Evolutionary conservation across 2,329 filamentous ascomycete species (phyloP).

Genomic region (Claviceps monticola): DNA sequence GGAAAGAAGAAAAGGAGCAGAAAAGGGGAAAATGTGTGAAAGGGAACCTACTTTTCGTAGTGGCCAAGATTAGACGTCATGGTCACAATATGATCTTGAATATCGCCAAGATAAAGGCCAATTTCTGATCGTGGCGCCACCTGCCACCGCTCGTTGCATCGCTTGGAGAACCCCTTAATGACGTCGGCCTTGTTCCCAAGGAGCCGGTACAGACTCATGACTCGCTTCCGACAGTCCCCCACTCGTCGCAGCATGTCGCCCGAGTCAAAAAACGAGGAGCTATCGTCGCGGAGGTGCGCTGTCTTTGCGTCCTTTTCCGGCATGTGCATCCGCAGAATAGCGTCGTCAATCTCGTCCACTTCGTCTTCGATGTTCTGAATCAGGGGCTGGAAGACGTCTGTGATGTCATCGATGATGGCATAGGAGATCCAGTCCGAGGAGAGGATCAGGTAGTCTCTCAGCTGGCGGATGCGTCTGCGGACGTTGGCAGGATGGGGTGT

Average conservation of each 20-base stretch:
- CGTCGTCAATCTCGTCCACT: slow-evolving; percentile 92
- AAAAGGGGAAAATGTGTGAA: no score
- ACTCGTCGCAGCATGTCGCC: slow-evolving; percentile 84
- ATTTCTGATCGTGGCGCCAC: slow-evolving; percentile 91
- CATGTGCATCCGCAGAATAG: slow-evolving; percentile 71
- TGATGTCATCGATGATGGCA: slow-evolving; percentile 95
- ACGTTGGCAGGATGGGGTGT: slow-evolving; percentile 95
- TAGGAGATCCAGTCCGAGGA: slow-evolving; percentile 98
- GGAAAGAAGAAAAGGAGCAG: background rate
- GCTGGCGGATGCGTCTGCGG: slow-evolving; percentile 77
- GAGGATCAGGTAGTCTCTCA: slow-evolving; percentile 85
- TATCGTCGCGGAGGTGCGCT: slow-evolving; percentile 34
- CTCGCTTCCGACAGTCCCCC: slow-evolving; percentile 88
- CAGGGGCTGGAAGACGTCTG: slow-evolving; percentile 84
- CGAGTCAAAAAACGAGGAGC: slow-evolving; percentile 28
- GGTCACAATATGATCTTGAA: slow-evolving; percentile 97
- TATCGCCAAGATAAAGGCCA: slow-evolving; percentile 93
- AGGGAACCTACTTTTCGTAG: slow-evolving; percentile 69
- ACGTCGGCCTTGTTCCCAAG: slow-evolving; percentile 97
- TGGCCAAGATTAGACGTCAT: slow-evolving; percentile 95
- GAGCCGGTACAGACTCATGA: slow-evolving; percentile 88
- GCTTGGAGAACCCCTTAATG: slow-evolving; percentile 96
- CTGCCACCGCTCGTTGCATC: slow-evolving; percentile 96
- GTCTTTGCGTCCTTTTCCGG: slow-evolving; percentile 30
- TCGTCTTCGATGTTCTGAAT: slow-evolving; percentile 92